These are phyloP conservation scores for Ophiostoma fasciatum DNA, from an alignment of 2,329 filamentous ascomycete species.

Conservation along the genomic window DNA sequence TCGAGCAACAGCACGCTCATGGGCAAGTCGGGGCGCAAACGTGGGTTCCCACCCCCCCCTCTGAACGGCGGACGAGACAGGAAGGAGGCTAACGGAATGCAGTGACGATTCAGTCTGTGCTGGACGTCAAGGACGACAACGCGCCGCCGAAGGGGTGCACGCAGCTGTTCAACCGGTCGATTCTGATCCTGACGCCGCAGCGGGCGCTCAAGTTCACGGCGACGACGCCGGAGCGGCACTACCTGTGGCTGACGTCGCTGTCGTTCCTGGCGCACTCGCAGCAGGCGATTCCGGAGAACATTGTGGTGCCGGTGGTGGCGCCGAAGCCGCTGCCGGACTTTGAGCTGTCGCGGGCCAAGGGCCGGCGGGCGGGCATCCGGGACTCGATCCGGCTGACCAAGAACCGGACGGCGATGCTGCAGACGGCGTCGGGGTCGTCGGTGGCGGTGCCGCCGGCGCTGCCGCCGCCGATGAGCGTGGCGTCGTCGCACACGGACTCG, in stretches of 20 bases:
- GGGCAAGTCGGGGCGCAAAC: constrained; percentile 86
- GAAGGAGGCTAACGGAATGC: constrained; percentile 4
- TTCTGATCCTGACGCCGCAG: constrained; percentile 84
- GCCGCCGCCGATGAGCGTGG: constrained; percentile 13
- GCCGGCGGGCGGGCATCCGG: constrained; percentile 47
- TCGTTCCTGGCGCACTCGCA: constrained; percentile 89
- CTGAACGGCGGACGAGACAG: no score
- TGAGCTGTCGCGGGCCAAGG: constrained; percentile 31
- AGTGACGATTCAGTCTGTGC: constrained; percentile 91
- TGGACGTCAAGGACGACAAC: constrained; percentile 93
- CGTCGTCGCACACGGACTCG: constrained; percentile 22
- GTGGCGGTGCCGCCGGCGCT: constrained; percentile 8
- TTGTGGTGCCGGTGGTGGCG: constrained; percentile 34
- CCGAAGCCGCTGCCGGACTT: constrained; percentile 34
- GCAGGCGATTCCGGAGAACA: constrained; percentile 62
- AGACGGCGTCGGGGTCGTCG: constrained; percentile 12
- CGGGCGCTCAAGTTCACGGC: constrained; percentile 93
- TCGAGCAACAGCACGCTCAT: constrained; percentile 73
- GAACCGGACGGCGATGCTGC: constrained; percentile 31
- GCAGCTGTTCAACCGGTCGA: constrained; percentile 74
- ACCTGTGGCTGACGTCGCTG: constrained; percentile 84
- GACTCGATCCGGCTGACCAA: constrained; percentile 88
- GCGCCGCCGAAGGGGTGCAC: constrained; percentile 57
- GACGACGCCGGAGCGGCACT: constrained; percentile 67
- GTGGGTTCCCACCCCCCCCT: constrained; percentile 50